phyloP scores from a whole-genome alignment of 225 moss, liverwort and hornwort genomes.

The Sphagnum contortum region DNA sequence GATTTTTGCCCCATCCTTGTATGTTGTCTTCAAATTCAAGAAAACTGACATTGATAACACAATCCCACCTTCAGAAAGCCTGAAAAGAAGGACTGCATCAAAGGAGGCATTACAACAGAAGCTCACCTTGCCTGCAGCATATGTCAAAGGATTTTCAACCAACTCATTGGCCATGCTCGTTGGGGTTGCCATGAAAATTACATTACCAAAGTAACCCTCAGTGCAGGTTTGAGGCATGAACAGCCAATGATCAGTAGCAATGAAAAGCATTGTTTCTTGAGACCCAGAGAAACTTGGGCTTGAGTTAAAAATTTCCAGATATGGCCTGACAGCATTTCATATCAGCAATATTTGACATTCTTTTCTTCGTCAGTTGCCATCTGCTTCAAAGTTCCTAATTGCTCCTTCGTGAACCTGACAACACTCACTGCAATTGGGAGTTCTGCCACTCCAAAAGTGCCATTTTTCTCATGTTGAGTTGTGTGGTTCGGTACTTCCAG shows the following conservation, averaged over 20 bases:
- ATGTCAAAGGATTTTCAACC: conserved; percentile 41
- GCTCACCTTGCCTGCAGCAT: conserved; percentile 50
- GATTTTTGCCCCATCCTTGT: no score
- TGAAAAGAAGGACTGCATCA: no score
- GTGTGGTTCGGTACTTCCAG: no score
- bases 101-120: no score
- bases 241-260: conserved; percentile 77
- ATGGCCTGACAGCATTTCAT: conserved; percentile 90
- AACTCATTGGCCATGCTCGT: conserved; percentile 59
- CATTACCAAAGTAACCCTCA: conserved; percentile 87
- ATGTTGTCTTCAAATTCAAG: no score
- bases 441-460: neutral
- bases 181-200: conserved; percentile 87
- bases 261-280: conserved; percentile 71
- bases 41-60: no score
- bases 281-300: conserved; percentile 36
- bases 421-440: conserved; percentile 61
- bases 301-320: conserved; percentile 76
- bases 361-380: conserved; percentile 43
- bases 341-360: conserved; percentile 57
- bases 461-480: no score
- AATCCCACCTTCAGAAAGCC: no score
- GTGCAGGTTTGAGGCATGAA: conserved; percentile 51
- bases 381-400: conserved; percentile 49
- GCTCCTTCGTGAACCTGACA: conserved; percentile 59